Conservation (phyloP, 176 grass and related monocot genomes). For the Eremochloa ophiuroides region DNA sequence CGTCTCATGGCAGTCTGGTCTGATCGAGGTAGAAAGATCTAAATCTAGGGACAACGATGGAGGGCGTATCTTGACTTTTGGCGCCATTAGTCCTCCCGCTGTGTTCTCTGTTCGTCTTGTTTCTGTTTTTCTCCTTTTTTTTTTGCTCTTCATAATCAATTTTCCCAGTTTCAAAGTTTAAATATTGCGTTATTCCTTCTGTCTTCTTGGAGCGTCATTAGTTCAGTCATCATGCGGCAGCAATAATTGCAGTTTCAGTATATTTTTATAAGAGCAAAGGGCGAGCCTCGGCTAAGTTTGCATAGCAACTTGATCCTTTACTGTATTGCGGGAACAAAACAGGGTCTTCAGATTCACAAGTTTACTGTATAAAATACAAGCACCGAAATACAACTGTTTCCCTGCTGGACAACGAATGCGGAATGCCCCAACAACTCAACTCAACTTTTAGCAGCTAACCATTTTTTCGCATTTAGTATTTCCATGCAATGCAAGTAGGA, state of each 20-base stretch:
- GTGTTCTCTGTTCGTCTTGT: background rate
- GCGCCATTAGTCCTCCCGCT: background rate
- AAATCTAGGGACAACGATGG: background rate
- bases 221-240: background rate
- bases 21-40: background rate
- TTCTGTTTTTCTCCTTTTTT: background rate
- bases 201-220: background rate
- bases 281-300: background rate
- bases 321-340: background rate
- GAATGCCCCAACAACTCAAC: background rate
- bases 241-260: background rate
- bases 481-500: background rate
- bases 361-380: background rate
- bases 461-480: background rate
- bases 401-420: background rate
- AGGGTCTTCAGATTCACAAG: background rate
- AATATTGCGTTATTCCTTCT: background rate
- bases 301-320: background rate
- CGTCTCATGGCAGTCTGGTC: background rate
- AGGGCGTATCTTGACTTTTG: slow-evolving; percentile 11
- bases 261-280: background rate
- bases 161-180: background rate
- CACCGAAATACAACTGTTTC: background rate
- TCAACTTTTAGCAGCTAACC: background rate
- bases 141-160: no score